Evolutionary conservation across 2,329 filamentous ascomycete species (phyloP), one percentile per base, ranked within the genome.

Genomic region (Fusarium concolor): DNA sequence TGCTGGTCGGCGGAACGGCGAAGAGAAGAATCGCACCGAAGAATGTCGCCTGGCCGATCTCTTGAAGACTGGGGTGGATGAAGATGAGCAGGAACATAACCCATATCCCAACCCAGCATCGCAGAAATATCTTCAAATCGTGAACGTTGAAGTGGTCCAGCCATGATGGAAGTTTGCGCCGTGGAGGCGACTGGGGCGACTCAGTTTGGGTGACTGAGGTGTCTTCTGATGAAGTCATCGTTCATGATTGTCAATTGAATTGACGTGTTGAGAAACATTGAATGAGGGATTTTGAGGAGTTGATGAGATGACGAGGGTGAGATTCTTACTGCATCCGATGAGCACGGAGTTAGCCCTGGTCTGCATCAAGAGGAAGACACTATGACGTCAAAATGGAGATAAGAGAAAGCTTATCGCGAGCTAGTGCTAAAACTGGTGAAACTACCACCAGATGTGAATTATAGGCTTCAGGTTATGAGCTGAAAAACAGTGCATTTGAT

Each of bases 81-180:
- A 85, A 78, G n/a, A 84, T 78, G 56, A 85, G 75, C 12, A 86
- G 65, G 6, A 77, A 77, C 6, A 79, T 77, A 5, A 81, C 76
- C 83, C 84, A 86, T 20, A 76, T 77, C 2, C 83, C 83, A 2
- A 79, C 71, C 62, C 77, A 81, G 70, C 83, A 85, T 60, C 83
- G 81, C 37, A 84, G 77, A 6, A 84, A 71, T 28, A 79, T 76
- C 61, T 85, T 85, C 50, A 85, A 71, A 49, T 85, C 83, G 44
- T 77, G 77, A 3, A 62, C 62, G 60, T 84, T 85, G 78, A 85
- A 81, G 64, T 85, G 84, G 28, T 83, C 74, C 8, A 80, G 71
- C 78, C 77, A 80, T 28, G 69, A 44, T 5, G 77, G 77, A n/a
- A 77, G 47, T 18, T 60, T 62, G 8, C 59, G 56, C 5, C 22